Base-by-base conservation (phyloP, 352 stramenopile genomes). In the Phytopythium cucurbitacearum region DNA sequence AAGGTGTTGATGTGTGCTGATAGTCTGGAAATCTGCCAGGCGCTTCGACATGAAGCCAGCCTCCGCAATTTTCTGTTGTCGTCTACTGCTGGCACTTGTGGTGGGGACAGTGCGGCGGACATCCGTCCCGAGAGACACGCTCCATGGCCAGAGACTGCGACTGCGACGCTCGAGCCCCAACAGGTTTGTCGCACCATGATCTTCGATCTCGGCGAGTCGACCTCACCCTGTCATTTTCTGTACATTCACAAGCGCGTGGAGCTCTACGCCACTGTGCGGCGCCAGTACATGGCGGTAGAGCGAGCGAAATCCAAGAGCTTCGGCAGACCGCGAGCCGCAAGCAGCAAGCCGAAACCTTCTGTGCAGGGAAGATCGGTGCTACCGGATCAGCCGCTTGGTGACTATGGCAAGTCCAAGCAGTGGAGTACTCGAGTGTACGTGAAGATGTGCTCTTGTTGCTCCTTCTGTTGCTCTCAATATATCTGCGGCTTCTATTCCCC, bases 221-320 rank as follows among this genome's bases (percentile, higher is more conserved):
- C 2, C 21, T 28, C 21, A 28, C 37, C 11, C 2, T 36, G 34
- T 11, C 16, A 28, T 52, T 43, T 10, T 28, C 55, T 37, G 46
- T 55, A 10, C 4, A 8, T 65, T 9, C 15, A 40, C 35, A 42
- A 85, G 79, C 79, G 76, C 15, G 51, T 69, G 9, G 60, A 69
- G 33, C 36, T 89, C 28, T 85, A 79, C 45, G 65, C 72, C 3
- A 67, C 63, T 10, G 79, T 87, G 16, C 67, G 76, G 7, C 74
- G 72, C 4, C 63, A 70, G 21, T 89, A 80, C 60, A 89, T 89
- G 79, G 67, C 76, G 15, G 62, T 66, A 37, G 76, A 84, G 56
- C 67, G 79, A 35, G 52, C 53, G 11, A 56, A 53, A 38, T 21
- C 28, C 12, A 53, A 73, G 41, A 67, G 15, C 35, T 56, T 48